These are phyloP conservation scores for Cucumis hystrix DNA, from an alignment of 306 rosid species.

Conservation along the genomic window DNA sequence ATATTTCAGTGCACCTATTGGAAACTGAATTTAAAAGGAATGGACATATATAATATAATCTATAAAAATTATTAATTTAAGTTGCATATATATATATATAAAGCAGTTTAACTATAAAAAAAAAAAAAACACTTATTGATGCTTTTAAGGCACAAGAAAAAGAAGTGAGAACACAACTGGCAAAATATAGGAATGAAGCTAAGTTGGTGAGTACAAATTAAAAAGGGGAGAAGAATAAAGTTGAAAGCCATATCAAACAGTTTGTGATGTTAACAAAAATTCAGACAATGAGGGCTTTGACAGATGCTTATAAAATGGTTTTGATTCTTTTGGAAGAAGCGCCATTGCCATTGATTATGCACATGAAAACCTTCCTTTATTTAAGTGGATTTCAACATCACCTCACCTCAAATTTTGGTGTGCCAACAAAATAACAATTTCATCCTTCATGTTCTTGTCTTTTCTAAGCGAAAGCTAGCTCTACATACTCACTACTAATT, in stretches of 20 bases:
- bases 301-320: not conserved
- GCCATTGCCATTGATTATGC: not conserved
- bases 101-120: not conserved
- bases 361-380: not conserved
- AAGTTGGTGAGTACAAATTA: not conserved
- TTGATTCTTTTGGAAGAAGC: slow-evolving; percentile 2
- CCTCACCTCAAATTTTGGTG: not conserved
- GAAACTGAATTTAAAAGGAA: not conserved
- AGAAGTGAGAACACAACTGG: not conserved
- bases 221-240: slow-evolving; percentile 3
- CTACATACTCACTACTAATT: no score
- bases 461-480: no score
- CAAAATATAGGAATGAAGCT: not conserved
- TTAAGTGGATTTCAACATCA: not conserved
- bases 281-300: not conserved
- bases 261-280: not conserved
- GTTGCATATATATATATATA: not conserved
- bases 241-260: not conserved
- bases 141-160: not conserved
- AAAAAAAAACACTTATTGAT: not conserved
- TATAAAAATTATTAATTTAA: not conserved
- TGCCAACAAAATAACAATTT: not conserved
- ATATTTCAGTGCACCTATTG: not conserved
- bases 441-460: not conserved
- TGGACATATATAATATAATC: not conserved